phyloP scores from a whole-genome alignment of 2,329 filamentous ascomycete species.

The Davidsoniella virescens region DNA sequence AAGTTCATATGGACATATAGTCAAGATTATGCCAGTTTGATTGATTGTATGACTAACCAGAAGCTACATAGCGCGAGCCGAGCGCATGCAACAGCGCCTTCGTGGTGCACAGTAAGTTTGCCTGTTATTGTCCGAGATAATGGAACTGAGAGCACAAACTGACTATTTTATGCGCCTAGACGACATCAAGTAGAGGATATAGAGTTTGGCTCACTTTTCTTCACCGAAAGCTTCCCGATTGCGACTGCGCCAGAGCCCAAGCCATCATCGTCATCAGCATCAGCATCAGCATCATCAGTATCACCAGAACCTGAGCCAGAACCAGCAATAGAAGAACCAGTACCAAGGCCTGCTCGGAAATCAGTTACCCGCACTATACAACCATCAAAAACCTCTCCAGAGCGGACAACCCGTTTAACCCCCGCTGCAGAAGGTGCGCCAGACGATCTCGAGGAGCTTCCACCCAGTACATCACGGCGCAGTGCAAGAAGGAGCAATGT shows the following conservation, averaged over 20 bases:
- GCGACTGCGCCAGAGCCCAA: background rate
- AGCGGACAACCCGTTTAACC: background rate
- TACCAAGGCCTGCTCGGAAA: background rate
- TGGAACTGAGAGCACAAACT: no score
- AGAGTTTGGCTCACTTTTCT: conserved; percentile 27
- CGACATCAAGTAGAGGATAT: conserved; percentile 39
- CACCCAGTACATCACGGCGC: conserved; percentile 3
- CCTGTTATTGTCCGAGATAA: background rate
- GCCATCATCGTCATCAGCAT: background rate
- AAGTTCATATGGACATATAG: background rate
- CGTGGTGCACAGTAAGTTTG: conserved; percentile 43
- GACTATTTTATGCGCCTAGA: conserved; percentile 18
- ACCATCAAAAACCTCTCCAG: background rate
- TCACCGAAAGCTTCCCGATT: conserved; percentile 5
- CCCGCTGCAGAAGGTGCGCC: background rate
- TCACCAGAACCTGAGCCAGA: background rate
- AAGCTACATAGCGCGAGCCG: conserved; percentile 32
- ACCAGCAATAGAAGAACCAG: background rate
- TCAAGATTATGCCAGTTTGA: background rate
- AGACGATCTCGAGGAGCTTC: conserved; percentile 6
- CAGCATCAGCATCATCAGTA: background rate
- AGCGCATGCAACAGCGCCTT: conserved; percentile 48
- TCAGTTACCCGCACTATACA: background rate
- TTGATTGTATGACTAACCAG: no score
- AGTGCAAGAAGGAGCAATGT: background rate